phyloP scores from a whole-genome alignment of 148 eudicot genomes.

The Rhododendron mucronatum region DNA sequence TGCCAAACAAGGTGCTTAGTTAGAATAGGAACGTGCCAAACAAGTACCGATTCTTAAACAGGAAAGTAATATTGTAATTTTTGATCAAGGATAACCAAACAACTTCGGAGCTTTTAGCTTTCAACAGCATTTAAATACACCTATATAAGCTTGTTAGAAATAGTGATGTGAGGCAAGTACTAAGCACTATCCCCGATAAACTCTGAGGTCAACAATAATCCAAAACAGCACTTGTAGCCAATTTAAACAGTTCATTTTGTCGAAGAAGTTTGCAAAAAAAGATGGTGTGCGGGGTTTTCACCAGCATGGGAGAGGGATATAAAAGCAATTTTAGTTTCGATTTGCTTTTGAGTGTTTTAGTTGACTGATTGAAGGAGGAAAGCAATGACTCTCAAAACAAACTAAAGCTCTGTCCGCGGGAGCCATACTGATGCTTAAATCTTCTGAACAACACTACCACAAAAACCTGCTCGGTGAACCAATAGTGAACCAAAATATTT shows the following conservation, averaged over 20 bases:
- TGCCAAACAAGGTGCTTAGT: no score
- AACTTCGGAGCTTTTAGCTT: background rate
- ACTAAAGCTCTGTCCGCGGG: background rate
- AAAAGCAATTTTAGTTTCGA: background rate
- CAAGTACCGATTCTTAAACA: background rate
- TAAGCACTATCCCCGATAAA: background rate
- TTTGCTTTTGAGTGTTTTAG: background rate
- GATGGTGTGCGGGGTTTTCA: background rate
- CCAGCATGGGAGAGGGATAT: background rate
- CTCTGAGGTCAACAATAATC: background rate
- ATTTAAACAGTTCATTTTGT: background rate
- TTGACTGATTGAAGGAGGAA: background rate
- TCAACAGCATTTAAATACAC: background rate
- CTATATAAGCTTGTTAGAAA: background rate
- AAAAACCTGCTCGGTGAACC: background rate
- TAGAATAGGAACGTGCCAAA: background rate
- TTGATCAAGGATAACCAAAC: background rate
- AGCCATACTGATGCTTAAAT: background rate
- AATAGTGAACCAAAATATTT: conserved; percentile 1
- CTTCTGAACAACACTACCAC: background rate
- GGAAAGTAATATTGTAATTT: background rate
- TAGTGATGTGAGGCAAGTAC: background rate
- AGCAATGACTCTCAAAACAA: background rate
- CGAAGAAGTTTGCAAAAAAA: background rate
- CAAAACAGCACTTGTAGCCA: background rate